Evolutionary conservation across 1,284 basidiomycete species (phyloP), one percentile per base, ranked within the genome.

Genomic region (Tylopilus sp.): DNA sequence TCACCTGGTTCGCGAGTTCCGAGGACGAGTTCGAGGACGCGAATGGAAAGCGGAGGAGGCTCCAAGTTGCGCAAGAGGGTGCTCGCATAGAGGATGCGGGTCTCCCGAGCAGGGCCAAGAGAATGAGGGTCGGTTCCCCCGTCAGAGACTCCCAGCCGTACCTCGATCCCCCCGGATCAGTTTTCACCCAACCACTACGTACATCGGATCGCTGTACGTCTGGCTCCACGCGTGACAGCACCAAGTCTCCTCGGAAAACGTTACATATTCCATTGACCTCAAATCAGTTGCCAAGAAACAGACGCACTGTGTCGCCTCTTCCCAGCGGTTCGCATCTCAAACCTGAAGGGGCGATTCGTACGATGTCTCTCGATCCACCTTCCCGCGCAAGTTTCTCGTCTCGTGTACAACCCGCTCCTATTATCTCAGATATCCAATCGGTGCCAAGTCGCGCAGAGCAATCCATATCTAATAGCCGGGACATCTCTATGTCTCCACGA

Each of bases 361-460:
- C 79, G 23, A 83, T 84, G 79, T 82, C 80, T 39, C 74, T 81
- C 55, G 83, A 85, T 62, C 79, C 78, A 4, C 75, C 79, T 16
- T 63, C 60, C 26, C 48, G 58, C 33, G 59, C 65, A 49, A 55
- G 55, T 47, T 56, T 69, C 36, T 53, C 49, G 31, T 60, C 60
- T 44, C 61, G 60, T 25, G 16, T 58, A 37, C 58, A 54, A 18
- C 44, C 47, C 2, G 38, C 41, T 30, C 46, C 56, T 28, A 51
- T 65, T 3, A 55, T 67, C 55, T 39, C 54, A 42, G 66, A 72
- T 34, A 58, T 72, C 42, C 65, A 68, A 46, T 74, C 74, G 38
- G 76, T 78, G 52, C 59, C 68, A 46, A 70, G 71, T 25, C 66
- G 65, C 56, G 42, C 52, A n/a, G 52, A 48, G 39, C 50, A 63